These are phyloP conservation scores for Beauveria pseudobassiana DNA, from an alignment of 2,329 filamentous ascomycete genomes.

Conservation along the genomic window DNA sequence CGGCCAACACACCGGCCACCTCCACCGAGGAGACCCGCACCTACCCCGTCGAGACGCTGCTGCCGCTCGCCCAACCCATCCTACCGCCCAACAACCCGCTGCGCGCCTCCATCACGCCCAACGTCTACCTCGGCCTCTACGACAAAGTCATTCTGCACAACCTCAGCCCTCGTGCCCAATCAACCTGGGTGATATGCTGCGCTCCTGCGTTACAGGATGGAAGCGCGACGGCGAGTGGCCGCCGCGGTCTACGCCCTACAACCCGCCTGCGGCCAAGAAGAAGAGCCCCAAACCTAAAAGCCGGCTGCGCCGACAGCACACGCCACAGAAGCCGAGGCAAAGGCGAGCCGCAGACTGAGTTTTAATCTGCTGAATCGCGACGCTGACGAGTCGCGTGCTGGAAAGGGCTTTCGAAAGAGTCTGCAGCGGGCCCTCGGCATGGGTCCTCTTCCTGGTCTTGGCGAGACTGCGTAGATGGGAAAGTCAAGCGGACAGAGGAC, in stretches of 20 bases:
- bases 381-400: slow-evolving; percentile 21
- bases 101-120: slow-evolving; percentile 65
- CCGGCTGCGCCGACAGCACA: slow-evolving; percentile 13
- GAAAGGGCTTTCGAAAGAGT: slow-evolving; percentile 37
- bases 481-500: not conserved
- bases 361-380: slow-evolving; percentile 39
- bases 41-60: slow-evolving; percentile 52
- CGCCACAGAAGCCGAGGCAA: slow-evolving; percentile 20
- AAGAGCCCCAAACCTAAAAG: slow-evolving; percentile 35
- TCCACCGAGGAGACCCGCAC: slow-evolving; percentile 8
- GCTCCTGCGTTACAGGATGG: slow-evolving; percentile 81
- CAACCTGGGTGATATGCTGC: slow-evolving; percentile 74
- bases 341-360: slow-evolving; percentile 36
- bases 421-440: slow-evolving; percentile 39
- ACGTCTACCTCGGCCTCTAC: slow-evolving; percentile 76
- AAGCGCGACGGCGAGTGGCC: slow-evolving; percentile 93
- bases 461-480: slow-evolving; percentile 2
- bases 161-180: slow-evolving; percentile 82
- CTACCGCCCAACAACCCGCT: slow-evolving; percentile 69
- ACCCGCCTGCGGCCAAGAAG: slow-evolving; percentile 27
- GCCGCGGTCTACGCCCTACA: slow-evolving; percentile 40
- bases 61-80: slow-evolving; percentile 67
- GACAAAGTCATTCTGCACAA: slow-evolving; percentile 77
- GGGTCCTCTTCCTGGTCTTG: slow-evolving; percentile 17
- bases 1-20: not conserved